A percentile compares a stretch with the other conserved stretches of the same genome.
These are phyloP conservation scores for Pseudogymnoascus sp. DNA, from an alignment of 2,329 filamentous ascomycete genomes.

Conservation along the genomic window DNA sequence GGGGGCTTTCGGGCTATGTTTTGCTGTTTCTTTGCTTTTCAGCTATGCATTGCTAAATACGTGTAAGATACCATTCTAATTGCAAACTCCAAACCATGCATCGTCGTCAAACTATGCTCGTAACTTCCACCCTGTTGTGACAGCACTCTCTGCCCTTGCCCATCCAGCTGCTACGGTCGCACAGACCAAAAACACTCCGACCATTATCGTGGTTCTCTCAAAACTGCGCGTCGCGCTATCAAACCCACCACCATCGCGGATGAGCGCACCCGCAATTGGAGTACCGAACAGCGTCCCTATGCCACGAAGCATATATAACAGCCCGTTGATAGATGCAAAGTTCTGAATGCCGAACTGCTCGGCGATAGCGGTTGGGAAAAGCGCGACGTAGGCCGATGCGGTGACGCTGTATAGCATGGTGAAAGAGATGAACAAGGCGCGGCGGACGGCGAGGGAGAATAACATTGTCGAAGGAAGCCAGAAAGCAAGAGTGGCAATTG, in stretches of 20 bases:
- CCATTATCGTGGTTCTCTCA: slow-evolving; percentile 9
- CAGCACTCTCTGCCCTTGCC: slow-evolving; percentile 8
- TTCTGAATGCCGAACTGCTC: slow-evolving; percentile 22
- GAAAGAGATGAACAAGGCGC: slow-evolving; percentile 28
- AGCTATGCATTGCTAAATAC: background rate
- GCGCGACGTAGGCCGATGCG: slow-evolving; percentile 33
- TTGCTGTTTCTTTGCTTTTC: no score
- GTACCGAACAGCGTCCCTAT: slow-evolving; percentile 21
- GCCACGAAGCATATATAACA: slow-evolving; percentile 23
- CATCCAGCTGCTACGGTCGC: slow-evolving; percentile 8
- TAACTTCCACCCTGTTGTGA: slow-evolving; percentile 4
- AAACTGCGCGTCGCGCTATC: slow-evolving; percentile 31
- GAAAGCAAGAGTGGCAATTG: slow-evolving; percentile 24
- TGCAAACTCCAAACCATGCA: no score
- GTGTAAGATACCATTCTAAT: background rate
- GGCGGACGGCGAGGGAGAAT: background rate
- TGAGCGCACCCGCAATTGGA: slow-evolving; percentile 17
- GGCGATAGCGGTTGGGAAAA: slow-evolving; percentile 30
- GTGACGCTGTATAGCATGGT: slow-evolving; percentile 31
- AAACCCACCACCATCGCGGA: slow-evolving; percentile 38
- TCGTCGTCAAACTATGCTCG: background rate
- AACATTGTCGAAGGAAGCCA: slow-evolving; percentile 22
- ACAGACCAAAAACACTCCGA: slow-evolving; percentile 8
- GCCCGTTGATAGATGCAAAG: slow-evolving; percentile 19
- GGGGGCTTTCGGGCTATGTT: background rate